Base-by-base conservation (phyloP, 225 moss, liverwort and hornwort species). In the Rhytidiadelphus loreus region DNA sequence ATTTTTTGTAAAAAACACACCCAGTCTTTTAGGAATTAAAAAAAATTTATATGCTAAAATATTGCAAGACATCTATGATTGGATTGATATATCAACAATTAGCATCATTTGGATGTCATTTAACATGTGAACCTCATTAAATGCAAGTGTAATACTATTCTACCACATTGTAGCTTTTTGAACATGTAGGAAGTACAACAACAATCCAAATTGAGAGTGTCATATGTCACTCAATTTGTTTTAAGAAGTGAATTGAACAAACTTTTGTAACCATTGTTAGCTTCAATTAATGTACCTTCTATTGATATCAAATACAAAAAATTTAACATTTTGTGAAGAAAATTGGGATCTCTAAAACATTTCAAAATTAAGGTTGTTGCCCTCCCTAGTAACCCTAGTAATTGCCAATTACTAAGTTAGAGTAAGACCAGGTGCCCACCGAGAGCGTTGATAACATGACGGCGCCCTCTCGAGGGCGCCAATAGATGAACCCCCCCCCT, bases 221-320 rank as follows among this genome's bases (percentile, higher is more conserved):
- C 3, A 16, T 1, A 12, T 22, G n/a, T 23, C 7, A n/a, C n/a
- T n/a, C 7, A 2, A 22, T 23, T 6, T 0, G 1, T 0, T 20
- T 66, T 11, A 66, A 66, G 11, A 5, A 21, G 6, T 6, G 1
- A 5, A 21, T 3, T 6, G 1, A 23, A n/a, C 44, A 72, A 72
- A 44, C 3, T 5, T 16, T 43, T 71, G 9, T 26, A 43, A 71
- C 41, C 43, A 16, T 41, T 26, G 2, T 26, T 26, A 44, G 16
- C 5, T 0, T 43, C 44, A 44, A 28, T 9, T 44, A 16, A 8
- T 44, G 16, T 9, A 43, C 72, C 16, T 26, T 28, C 3, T 28
- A 23, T 39, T 13, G 13, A 39, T 39, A 16, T 72, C 16, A 44
- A 72, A 43, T 71, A 15, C 1, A 16, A 3, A 12, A 72, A 43